Evolutionary conservation across 192 early-diverging fungal genomes (phyloP).

Genomic region (Rhizophagus prolifer): DNA sequence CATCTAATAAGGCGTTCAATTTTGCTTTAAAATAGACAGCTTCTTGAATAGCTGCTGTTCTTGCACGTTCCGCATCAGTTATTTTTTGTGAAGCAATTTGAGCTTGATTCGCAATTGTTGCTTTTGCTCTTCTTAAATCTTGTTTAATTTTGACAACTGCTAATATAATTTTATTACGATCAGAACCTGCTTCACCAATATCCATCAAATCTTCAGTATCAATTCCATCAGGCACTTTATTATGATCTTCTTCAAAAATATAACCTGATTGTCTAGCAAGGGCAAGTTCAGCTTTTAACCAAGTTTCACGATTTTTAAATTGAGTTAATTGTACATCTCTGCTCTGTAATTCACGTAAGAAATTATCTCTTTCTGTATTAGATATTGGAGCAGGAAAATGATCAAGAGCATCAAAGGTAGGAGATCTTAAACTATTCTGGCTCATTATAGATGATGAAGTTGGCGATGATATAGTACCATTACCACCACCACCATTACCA

Average conservation of each 20-base stretch:
- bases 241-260: constrained; percentile 26
- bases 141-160: constrained; percentile 48
- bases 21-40: constrained; percentile 55
- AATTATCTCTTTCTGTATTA: constrained; percentile 33
- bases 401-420: constrained; percentile 8
- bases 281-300: constrained; percentile 34
- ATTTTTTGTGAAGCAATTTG: constrained; percentile 50
- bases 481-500: constrained; percentile 14
- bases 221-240: not conserved
- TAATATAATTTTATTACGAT: constrained; percentile 49
- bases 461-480: not conserved
- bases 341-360: constrained; percentile 31
- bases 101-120: constrained; percentile 45
- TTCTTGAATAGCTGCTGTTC: constrained; percentile 55
- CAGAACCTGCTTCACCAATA: constrained; percentile 43
- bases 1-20: constrained; percentile 45
- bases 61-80: constrained; percentile 46
- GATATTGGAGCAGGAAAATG: constrained; percentile 16
- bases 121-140: constrained; percentile 47
- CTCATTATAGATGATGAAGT: not conserved
- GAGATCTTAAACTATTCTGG: not conserved
- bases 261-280: constrained; percentile 35
- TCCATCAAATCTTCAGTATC: constrained; percentile 36
- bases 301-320: constrained; percentile 28
- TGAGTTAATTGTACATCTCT: constrained; percentile 33